These are phyloP conservation scores for Mucor sp. DNA, from an alignment of 371 early-diverging fungal species.

Conservation along the genomic window DNA sequence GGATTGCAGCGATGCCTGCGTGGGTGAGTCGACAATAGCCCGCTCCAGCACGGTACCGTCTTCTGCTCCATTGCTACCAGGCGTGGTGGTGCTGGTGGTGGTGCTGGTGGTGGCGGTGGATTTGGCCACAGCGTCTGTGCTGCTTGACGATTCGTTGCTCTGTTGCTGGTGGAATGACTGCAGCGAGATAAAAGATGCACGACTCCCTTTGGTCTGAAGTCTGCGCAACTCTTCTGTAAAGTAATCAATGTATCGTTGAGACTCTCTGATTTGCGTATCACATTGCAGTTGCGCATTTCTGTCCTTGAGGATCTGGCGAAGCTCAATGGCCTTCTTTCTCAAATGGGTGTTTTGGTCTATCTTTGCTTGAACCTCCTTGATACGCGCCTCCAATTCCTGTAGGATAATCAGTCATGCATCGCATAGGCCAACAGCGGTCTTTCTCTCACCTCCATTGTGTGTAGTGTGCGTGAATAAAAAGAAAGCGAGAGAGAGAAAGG, in stretches of 20 bases:
- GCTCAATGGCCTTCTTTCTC: conserved; percentile 67
- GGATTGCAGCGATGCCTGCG: background rate
- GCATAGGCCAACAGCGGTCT: background rate
- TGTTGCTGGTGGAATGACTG: conserved; percentile 3
- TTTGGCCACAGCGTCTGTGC: background rate
- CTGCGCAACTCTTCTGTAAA: conserved; percentile 67
- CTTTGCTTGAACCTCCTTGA: conserved; percentile 50
- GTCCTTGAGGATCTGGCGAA: conserved; percentile 67
- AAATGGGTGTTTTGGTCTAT: conserved; percentile 69
- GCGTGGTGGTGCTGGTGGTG: background rate
- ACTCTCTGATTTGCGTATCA: conserved; percentile 75
- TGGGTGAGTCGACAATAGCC: conserved; percentile 7
- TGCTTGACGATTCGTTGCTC: background rate
- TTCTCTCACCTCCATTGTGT: background rate
- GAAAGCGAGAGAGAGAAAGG: background rate
- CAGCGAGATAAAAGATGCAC: conserved; percentile 18
- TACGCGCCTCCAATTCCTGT: conserved; percentile 31
- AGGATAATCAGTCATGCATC: background rate
- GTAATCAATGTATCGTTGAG: conserved; percentile 78
- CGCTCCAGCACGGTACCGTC: background rate
- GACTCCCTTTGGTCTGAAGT: conserved; percentile 22
- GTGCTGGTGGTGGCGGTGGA: background rate
- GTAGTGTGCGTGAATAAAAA: background rate
- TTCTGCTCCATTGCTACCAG: background rate
- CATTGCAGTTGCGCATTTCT: conserved; percentile 69